Evolutionary conservation across 1,284 basidiomycete genomes (phyloP), one percentile per base, ranked within the genome.

Genomic region (Tilletia setariae): DNA sequence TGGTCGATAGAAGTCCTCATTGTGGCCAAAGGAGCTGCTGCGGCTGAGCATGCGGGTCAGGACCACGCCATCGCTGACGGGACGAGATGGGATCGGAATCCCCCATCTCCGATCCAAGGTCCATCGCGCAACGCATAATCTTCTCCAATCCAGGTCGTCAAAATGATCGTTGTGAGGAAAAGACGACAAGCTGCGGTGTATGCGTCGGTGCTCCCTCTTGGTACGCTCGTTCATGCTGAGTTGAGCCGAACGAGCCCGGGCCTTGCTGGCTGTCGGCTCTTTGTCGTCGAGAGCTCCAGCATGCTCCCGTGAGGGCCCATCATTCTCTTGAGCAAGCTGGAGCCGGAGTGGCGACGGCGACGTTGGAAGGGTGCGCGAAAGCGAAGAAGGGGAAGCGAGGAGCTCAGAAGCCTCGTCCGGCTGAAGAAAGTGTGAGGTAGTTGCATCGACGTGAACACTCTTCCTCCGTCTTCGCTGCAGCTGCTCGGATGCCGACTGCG

Each of bases 101-200:
- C 68, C 43, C 76, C 76, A 76, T 1, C 76, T 56, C 44, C 67
- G 68, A 30, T 74, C 72, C 28, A 77, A 62, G 0, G 69, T 15
- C 4, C 40, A 68, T 21, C 74, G 61, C 32, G 74, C 73, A 3
- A 62, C 28, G 28, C 72, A 76, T 21, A 77, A 68, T 13, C 46
- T 25, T 1, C 23, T 59, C 74, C 76, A 76, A 49, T 74, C 47
- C 15, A 53, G 28, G 19, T 67, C 56, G 19, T 30, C 46, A 25
- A 44, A 47, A n/a, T 40, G 65, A 49, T 56, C 47, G 16, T 16
- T 30, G 2, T 19, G 28, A 7, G 56, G 19, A 11, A 15, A 40
- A 15, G 28, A 8, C 19, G 1, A 15, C 2, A 19, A 4, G 23
- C 16, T 2, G 56, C 28, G 32, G 8, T 19, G 28, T 13, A 61